These are phyloP conservation scores for Malassezia caprae DNA, from an alignment of 1,284 basidiomycete species.

Conservation along the genomic window DNA sequence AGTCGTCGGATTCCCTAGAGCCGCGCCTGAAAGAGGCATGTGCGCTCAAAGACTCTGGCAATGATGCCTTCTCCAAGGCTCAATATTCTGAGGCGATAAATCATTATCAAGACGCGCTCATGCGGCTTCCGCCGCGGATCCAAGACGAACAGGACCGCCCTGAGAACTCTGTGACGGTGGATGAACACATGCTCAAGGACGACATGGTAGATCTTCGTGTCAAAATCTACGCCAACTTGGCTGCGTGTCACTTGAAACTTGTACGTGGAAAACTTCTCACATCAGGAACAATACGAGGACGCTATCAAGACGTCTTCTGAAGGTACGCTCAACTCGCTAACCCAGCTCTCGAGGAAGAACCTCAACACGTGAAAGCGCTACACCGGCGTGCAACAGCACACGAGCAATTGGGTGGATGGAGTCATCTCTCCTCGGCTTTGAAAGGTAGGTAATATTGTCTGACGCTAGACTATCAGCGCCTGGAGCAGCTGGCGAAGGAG, in stretches of 20 bases:
- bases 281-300: conserved; percentile 51
- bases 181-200: not conserved
- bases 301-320: conserved; percentile 65
- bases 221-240: conserved; percentile 63
- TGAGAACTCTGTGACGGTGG: not conserved
- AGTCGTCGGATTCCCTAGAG: not conserved
- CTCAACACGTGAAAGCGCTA: conserved; percentile 71
- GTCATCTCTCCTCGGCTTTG: conserved; percentile 65
- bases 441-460: conserved; percentile 48
- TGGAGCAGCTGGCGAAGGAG: conserved; percentile 8
- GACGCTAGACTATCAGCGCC: conserved; percentile 1
- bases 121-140: conserved; percentile 11
- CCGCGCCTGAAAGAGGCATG: conserved; percentile 3
- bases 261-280: not conserved
- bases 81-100: conserved; percentile 6
- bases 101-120: conserved; percentile 7
- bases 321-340: conserved; percentile 19
- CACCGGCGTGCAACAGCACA: conserved; percentile 80
- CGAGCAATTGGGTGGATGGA: conserved; percentile 69
- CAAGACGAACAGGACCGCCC: not conserved
- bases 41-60: conserved; percentile 8
- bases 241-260: conserved; percentile 65
- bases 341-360: conserved; percentile 63
- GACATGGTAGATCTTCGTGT: conserved; percentile 11
- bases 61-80: conserved; percentile 2